Evolutionary conservation across 176 grass and related monocot species (phyloP).

Genomic region (sorghum (Sorghum bicolor)): Sorghum_bicolor_NCBIv3 NC_012870.2:6250001-6250500

Average conservation of each 20-base stretch:
- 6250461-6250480: constrained; percentile 73
- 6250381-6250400: neutral
- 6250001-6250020: neutral
- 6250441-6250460: neutral
- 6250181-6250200: neutral
- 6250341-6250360: neutral
- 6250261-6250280: neutral
- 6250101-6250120: neutral
- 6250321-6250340: neutral
- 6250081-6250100: neutral
- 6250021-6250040: neutral
- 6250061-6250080: neutral
- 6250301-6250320: neutral
- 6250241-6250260: neutral
- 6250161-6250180: neutral
- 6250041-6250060: neutral
- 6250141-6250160: neutral
- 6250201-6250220: neutral
- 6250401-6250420: neutral
- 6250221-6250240: neutral
- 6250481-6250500: constrained; percentile 74
- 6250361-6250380: neutral
- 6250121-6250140: neutral
- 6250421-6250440: neutral
- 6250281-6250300: neutral